phyloP scores from a whole-genome alignment of 2,329 filamentous ascomycete species.

The Penicillium sp. region DNA sequence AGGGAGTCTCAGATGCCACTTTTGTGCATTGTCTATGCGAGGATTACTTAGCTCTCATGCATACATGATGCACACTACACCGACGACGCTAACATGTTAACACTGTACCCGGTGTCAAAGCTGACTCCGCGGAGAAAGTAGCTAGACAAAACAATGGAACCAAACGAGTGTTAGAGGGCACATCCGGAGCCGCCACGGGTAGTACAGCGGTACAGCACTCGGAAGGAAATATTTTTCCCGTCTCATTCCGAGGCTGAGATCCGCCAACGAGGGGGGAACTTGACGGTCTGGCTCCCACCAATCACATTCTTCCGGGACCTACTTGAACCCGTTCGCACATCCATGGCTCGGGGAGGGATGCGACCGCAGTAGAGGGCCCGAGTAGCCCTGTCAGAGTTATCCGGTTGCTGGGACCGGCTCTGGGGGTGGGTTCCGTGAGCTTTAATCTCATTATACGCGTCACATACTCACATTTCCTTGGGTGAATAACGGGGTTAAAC shows the following conservation, averaged over 20 bases:
- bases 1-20: too few relatives aligned
- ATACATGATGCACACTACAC: neutral
- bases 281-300: neutral
- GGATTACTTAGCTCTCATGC: too few relatives aligned
- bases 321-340: neutral
- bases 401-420: constrained; percentile 19
- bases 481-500: neutral
- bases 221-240: neutral
- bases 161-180: neutral
- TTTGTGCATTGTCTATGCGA: too few relatives aligned
- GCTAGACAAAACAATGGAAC: neutral
- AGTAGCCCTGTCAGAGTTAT: constrained; percentile 9
- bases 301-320: neutral
- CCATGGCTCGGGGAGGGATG: neutral
- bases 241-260: neutral
- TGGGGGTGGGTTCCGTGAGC: constrained; percentile 3
- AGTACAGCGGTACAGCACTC: too few relatives aligned
- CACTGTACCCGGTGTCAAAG: neutral
- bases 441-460: neutral
- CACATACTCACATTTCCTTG: neutral
- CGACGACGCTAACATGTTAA: neutral
- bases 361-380: neutral
- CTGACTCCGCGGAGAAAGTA: neutral
- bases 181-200: too few relatives aligned
- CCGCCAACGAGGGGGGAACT: neutral